Conservation (phyloP, 768 basidiomycete species). For the Leccinum ochraceum region DNA sequence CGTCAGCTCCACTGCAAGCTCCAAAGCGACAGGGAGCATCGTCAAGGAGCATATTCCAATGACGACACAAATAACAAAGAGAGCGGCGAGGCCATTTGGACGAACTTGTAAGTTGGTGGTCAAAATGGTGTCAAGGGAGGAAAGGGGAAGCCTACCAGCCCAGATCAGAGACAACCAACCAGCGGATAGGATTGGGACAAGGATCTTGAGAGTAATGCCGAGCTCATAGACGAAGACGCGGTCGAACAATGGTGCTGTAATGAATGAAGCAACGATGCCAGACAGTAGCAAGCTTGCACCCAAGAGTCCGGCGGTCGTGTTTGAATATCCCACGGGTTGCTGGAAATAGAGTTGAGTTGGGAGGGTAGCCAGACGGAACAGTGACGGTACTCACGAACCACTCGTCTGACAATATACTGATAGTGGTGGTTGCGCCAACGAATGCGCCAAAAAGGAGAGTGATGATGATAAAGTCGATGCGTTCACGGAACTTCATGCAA, state of each 20-base stretch:
- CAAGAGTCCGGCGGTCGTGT: conserved; percentile 65
- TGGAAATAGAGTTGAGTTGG: conserved; percentile 26
- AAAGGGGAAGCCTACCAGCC: conserved; percentile 54
- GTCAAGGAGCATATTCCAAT: conserved; percentile 67
- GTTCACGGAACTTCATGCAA: conserved; percentile 64
- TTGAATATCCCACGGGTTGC: conserved; percentile 74
- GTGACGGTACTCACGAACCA: conserved; percentile 52
- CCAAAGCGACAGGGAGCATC: conserved; percentile 74
- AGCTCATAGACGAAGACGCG: conserved; percentile 78
- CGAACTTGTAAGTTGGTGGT: conserved; percentile 45
- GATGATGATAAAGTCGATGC: conserved; percentile 69
- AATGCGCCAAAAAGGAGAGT: conserved; percentile 61
- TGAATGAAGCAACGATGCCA: conserved; percentile 67
- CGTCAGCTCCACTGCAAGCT: conserved; percentile 79
- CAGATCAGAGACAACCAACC: conserved; percentile 79
- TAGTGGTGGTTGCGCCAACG: conserved; percentile 63
- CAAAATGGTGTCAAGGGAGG: neutral
- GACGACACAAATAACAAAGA: conserved; percentile 69
- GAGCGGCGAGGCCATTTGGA: conserved; percentile 55
- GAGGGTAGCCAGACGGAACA: neutral
- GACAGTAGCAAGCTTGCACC: conserved; percentile 68
- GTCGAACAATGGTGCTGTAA: conserved; percentile 77
- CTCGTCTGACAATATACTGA: conserved; percentile 66
- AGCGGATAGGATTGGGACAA: conserved; percentile 61
- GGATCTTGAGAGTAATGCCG: conserved; percentile 55